Conservation (phyloP, 257 asterid genomes). For the Echites panduratus region DNA sequence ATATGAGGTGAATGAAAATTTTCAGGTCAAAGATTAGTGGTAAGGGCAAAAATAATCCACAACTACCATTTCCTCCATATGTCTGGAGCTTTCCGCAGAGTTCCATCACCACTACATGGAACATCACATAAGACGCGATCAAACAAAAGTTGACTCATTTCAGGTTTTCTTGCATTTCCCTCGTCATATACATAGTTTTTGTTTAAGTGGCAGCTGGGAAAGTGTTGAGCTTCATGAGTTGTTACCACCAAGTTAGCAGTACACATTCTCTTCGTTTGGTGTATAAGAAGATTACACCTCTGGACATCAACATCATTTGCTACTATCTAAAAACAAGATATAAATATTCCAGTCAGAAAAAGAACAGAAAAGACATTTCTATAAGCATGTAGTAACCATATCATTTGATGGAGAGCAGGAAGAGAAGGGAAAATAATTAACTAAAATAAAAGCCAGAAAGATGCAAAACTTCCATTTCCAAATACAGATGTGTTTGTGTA, state of each 20-base stretch:
- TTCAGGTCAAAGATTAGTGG: constrained; percentile 10
- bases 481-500: neutral
- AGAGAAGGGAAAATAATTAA: neutral
- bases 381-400: neutral
- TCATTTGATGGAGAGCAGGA: constrained; percentile 14
- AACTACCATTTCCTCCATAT: constrained; percentile 95
- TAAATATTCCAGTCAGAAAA: neutral
- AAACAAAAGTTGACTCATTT: constrained; percentile 68
- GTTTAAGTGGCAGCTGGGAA: constrained; percentile 76
- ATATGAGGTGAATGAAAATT: constrained; percentile 3
- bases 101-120: constrained; percentile 99
- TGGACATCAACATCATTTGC: constrained; percentile 97
- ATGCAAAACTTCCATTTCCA: constrained; percentile 16
- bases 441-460: constrained; percentile 6
- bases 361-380: neutral
- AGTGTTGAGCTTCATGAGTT: constrained; percentile 98
- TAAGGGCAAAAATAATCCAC: constrained; percentile 6
- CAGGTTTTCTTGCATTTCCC: constrained; percentile 37
- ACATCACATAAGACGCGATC: constrained; percentile 99
- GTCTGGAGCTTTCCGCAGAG: constrained; percentile 98
- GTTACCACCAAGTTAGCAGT: constrained; percentile 97
- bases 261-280: constrained; percentile 98
- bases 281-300: constrained; percentile 98
- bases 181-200: constrained; percentile 32
- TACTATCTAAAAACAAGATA: constrained; percentile 49